Base-by-base conservation (phyloP, 192 early-diverging fungal genomes). In the Dimargaris verticillata region DNA sequence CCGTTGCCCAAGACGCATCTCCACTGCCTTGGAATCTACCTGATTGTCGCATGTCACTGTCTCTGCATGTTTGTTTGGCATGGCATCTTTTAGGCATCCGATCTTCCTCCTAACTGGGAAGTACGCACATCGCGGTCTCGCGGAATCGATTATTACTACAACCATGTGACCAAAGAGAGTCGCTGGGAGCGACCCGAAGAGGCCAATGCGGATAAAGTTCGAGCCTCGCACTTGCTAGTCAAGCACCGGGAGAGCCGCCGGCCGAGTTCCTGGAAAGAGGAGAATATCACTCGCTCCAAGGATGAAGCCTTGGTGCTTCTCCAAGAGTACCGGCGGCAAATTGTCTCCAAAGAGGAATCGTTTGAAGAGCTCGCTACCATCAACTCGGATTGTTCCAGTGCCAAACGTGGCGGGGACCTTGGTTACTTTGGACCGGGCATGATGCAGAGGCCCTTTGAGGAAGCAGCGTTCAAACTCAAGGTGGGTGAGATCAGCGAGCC, bases 381-480 rank as follows among this genome's bases (percentile, higher is more conserved):
- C 28, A 76, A 93, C 63, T 88, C 85, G 28, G 93, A 99, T 66
- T 99, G 96, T 68, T 85, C 83, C n/a, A 91, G 88, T 29, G 93
- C 94, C 0, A 88, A 83, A 59, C 69, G 78, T 20, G 82, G 84
- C 10, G 95, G 95, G 11, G 95, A 98, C 79, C 65, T 98, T 22
- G 88, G 87, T 0, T 78, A 66, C 38, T 97, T 99, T 80, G 86
- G 85, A 44, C 73, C 69, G 1, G 92, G 92, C 49, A 77, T 87
- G 61, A 98, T 96, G 93, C 91, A 95, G 68, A 79, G 82, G 22
- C 73, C 84, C 33, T 98, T 95, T 75, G 92, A 98, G 63, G 74
- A 88, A 5, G 89, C 91, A 0, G 83, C 92, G 15, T 89, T 87
- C 79, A 85, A 73, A 0, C 73, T 99, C 0, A 45, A 86, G 63